These are phyloP conservation scores for Triglochin maritima DNA, from an alignment of 106 monocot species.

Conservation along the genomic window DNA sequence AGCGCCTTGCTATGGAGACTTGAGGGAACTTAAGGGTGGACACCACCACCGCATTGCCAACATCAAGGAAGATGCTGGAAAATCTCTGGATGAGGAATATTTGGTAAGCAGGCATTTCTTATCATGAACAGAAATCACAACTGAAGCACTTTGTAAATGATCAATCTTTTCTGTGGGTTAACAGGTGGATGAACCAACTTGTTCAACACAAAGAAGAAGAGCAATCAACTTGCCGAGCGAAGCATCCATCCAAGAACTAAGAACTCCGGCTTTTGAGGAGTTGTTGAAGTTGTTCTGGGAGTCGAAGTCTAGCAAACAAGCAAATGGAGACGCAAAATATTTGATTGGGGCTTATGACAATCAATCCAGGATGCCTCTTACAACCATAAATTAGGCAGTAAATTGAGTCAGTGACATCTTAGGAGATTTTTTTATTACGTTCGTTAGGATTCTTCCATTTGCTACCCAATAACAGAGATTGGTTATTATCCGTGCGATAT, in stretches of 20 bases:
- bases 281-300: constrained; percentile 74
- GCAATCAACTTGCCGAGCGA: constrained; percentile 48
- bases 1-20: constrained; percentile 33
- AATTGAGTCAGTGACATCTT: not conserved
- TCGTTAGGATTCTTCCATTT: not conserved
- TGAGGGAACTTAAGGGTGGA: constrained; percentile 46
- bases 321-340: constrained; percentile 62
- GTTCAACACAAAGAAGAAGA: constrained; percentile 70
- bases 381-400: constrained; percentile 36
- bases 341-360: constrained; percentile 31
- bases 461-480: too few species aligned
- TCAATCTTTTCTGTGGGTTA: not conserved
- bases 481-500: too few species aligned
- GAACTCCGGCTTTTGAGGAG: constrained; percentile 82
- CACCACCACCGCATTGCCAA: constrained; percentile 63
- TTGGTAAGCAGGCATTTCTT: constrained; percentile 29
- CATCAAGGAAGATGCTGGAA: constrained; percentile 57
- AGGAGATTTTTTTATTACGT: not conserved
- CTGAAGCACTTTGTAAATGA: too few species aligned
- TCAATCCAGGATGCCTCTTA: constrained; percentile 51
- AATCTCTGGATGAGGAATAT: constrained; percentile 81
- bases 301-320: constrained; percentile 38
- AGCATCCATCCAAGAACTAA: constrained; percentile 75
- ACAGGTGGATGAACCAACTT: constrained; percentile 87
- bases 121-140: not conserved